Base-by-base conservation (phyloP, 306 rosid genomes). In the Sindora glabra region DNA sequence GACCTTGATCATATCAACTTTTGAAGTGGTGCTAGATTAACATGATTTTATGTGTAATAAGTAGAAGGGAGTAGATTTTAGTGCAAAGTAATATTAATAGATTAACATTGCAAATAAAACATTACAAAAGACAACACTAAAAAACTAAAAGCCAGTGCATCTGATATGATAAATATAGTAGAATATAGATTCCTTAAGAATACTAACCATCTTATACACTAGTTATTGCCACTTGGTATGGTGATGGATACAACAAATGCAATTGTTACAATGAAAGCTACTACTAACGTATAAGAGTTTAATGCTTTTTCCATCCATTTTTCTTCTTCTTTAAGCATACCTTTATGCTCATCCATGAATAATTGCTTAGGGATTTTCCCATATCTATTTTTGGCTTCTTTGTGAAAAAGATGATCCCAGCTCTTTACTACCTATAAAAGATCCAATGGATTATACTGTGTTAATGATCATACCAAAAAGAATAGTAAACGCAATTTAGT, bases 291-390 rank as follows among this genome's bases (percentile, higher is more conserved):
- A 21, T 80, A 80, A 19, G 82, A 77, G 59, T 73, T 81, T 36
- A 86, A 64, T 27, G 80, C 78, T 19, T 77, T 80, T 72, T 75
- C 81, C 70, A 73, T 75, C 88, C 88, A 82, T 29, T 42, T 75
- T 63, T 82, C 77, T 23, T 82, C 84, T 41, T 65, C 64, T 60
- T 69, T 75, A 36, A 44, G 75, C 48, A 78, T 66, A 7, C 41
- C 10, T 46, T 78, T 67, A 9, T 82, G 88, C 59, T 82, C 82
- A 33, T 60, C 53, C 56, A 36, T 78, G 74, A 82, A 82, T 48
- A 82, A 16, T 51, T 82, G 82, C 73, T 82, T 59, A 40, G 84
- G 36, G n/a, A 68, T 82, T 72, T 69, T 65, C 5, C 77, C 79
- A 27, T 68, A 67, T 56, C 47, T 19, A 59, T 68, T 42, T 52